These are phyloP conservation scores for Zarea fungicola DNA, from an alignment of 2,329 filamentous ascomycete genomes.

Conservation along the genomic window DNA sequence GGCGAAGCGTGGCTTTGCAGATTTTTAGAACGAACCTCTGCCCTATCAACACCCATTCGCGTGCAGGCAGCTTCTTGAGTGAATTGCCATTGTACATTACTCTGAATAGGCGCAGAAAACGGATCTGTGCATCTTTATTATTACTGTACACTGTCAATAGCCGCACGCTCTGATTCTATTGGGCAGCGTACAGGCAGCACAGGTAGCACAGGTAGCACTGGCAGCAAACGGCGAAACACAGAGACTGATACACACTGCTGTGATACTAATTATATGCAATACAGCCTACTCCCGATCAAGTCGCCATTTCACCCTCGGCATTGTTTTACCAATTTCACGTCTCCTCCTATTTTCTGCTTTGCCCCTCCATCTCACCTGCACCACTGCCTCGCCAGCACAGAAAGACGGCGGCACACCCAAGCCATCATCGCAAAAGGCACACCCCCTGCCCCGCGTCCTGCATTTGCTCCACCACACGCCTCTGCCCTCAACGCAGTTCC, in stretches of 20 bases:
- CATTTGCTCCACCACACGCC: slow-evolving; percentile 5
- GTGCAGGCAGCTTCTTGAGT: no score
- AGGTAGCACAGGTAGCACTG: not conserved
- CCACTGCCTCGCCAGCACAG: not conserved
- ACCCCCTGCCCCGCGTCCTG: not conserved
- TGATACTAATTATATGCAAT: not conserved
- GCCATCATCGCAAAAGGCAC: not conserved
- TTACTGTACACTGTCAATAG: no score
- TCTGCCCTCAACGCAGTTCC: slow-evolving; percentile 11
- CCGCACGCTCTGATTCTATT: no score
- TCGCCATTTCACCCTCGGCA: not conserved
- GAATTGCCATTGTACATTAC: no score
- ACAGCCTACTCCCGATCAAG: not conserved
- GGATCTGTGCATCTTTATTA: no score
- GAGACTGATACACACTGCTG: not conserved
- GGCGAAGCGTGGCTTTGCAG: not conserved
- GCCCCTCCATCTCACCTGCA: not conserved
- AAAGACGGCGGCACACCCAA: slow-evolving; percentile 2
- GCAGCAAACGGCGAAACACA: not conserved
- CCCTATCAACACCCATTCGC: no score
- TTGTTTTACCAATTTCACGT: not conserved
- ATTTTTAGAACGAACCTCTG: not conserved
- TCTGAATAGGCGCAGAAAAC: no score
- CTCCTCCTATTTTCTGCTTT: not conserved
- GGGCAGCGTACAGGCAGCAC: no score